Evolutionary conservation across 441 rosid species (phyloP).

Genomic region (Geranium incanum): DNA sequence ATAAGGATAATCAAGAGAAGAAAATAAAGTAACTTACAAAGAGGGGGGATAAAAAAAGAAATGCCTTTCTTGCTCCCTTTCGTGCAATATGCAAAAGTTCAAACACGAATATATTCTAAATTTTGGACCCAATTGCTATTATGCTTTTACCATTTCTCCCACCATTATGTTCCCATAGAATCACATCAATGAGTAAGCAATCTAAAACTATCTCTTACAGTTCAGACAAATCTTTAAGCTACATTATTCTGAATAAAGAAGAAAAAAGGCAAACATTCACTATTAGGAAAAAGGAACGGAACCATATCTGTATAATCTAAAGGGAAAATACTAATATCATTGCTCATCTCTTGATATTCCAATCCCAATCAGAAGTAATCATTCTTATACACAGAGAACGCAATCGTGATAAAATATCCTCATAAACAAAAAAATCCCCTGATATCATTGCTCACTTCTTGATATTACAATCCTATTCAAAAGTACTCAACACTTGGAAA

Average conservation of each 20-base stretch:
- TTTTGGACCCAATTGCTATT: conserved; percentile 25
- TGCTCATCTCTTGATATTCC: neutral
- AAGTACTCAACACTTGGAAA: no score
- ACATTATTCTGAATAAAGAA: neutral
- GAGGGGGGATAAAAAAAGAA: conserved; percentile 13
- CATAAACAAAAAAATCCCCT: no score
- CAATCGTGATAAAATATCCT: neutral
- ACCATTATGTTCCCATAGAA: conserved; percentile 11
- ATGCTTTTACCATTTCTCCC: conserved; percentile 13
- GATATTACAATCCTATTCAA: no score
- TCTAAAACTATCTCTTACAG: conserved; percentile 2
- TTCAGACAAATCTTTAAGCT: conserved; percentile 12
- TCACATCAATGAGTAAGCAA: neutral
- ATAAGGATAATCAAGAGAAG: neutral
- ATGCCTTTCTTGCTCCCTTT: conserved; percentile 27
- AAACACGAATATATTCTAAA: conserved; percentile 44
- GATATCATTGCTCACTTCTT: no score
- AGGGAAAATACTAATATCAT: conserved; percentile 1
- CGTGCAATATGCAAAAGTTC: conserved; percentile 21
- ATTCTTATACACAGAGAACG: neutral
- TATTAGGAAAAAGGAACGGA: neutral
- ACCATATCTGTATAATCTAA: neutral
- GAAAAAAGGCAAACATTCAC: neutral
- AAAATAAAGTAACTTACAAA: conserved; percentile 8
- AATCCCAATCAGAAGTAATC: neutral